These are phyloP conservation scores for Diophrys appendiculata DNA, from an alignment of 73 alveolate genomes.

Conservation along the genomic window DNA sequence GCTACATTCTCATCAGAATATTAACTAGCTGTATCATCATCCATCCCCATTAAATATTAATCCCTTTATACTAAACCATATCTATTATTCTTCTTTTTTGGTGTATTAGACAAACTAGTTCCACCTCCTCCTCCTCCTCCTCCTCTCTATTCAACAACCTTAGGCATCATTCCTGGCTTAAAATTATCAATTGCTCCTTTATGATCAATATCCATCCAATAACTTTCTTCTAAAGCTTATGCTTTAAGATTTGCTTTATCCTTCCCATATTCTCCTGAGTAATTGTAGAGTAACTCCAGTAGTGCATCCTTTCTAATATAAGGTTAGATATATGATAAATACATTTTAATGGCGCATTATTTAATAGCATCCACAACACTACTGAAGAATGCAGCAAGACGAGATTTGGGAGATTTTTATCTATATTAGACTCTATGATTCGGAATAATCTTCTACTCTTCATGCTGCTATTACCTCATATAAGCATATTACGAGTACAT, in stretches of 20 bases:
- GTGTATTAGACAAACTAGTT: not conserved
- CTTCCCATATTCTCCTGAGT: not conserved
- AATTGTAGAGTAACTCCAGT: not conserved
- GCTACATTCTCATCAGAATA: no score
- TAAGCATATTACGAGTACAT: no score
- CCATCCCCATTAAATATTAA: not conserved
- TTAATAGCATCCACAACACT: not conserved
- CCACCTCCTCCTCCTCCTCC: no score
- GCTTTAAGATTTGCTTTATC: not conserved
- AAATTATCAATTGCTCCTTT: not conserved
- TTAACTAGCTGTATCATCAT: not conserved
- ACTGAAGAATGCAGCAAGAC: not conserved
- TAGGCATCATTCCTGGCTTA: no score
- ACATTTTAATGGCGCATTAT: constrained; percentile 1
- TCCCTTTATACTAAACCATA: not conserved
- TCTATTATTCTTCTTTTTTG: not conserved
- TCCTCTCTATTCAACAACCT: no score
- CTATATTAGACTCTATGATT: no score
- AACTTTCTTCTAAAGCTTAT: no score
- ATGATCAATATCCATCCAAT: not conserved
- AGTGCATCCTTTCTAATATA: not conserved
- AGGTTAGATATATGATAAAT: not conserved
- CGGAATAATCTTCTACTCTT: no score
- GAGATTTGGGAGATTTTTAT: not conserved
- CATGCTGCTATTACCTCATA: no score